These are phyloP conservation scores for Oemleria cerasiformis DNA, from an alignment of 306 rosid species.

Conservation along the genomic window DNA sequence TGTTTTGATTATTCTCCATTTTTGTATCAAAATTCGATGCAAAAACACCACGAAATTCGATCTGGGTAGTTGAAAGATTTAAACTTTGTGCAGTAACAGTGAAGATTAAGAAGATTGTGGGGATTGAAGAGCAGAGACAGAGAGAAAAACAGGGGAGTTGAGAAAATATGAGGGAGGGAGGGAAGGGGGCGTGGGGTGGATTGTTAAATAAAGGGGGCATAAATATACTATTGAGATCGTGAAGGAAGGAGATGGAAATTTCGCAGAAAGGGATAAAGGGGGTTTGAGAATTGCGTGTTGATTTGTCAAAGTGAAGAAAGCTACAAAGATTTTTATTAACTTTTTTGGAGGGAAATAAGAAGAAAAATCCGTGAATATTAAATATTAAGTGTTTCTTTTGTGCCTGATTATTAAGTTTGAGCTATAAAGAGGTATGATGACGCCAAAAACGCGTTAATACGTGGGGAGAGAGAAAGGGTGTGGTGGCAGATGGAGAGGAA, in stretches of 20 bases:
- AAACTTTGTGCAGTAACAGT: neutral
- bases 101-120: neutral
- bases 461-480: neutral
- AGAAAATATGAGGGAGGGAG: neutral
- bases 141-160: neutral
- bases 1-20: slow-evolving; percentile 52
- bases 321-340: neutral
- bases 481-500: slow-evolving; percentile 12
- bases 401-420: neutral
- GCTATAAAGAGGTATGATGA: neutral
- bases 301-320: slow-evolving; percentile 33
- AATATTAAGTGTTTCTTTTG: too few relatives aligned
- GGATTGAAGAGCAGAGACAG: neutral
- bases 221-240: neutral
- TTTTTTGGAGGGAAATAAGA: neutral
- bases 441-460: slow-evolving; percentile 25
- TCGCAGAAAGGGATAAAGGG: slow-evolving; percentile 23
- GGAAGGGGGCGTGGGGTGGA: slow-evolving; percentile 3
- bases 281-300: slow-evolving; percentile 37
- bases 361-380: neutral
- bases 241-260: slow-evolving; percentile 17
- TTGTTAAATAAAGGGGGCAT: slow-evolving; percentile 17
- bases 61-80: neutral
- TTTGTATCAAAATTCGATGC: neutral
- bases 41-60: neutral